Evolutionary conservation across 2,329 filamentous ascomycete genomes (phyloP).

Genomic region (Pestalotiopsis fici): DNA sequence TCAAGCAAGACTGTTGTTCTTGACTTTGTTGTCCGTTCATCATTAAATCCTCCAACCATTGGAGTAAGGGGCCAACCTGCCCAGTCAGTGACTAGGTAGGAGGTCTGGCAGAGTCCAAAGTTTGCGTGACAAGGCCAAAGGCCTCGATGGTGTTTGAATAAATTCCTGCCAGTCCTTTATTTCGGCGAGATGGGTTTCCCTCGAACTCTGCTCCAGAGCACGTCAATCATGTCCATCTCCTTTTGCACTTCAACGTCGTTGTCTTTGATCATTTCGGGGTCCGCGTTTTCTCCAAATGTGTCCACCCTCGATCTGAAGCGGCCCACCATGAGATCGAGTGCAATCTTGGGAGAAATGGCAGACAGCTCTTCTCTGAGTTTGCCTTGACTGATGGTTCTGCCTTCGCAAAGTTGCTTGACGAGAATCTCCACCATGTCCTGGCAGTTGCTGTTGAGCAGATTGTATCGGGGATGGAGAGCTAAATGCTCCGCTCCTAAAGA

Average conservation of each 20-base stretch:
- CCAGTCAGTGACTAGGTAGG: no score
- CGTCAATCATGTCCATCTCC: conserved; percentile 22
- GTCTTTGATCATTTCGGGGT: conserved; percentile 17
- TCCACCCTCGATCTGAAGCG: conserved; percentile 24
- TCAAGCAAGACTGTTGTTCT: no score
- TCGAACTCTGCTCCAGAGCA: conserved; percentile 28
- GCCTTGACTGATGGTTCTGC: conserved; percentile 29
- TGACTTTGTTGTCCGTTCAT: no score
- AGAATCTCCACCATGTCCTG: conserved; percentile 31
- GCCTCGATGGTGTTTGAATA: neutral
- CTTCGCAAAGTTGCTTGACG: conserved; percentile 29
- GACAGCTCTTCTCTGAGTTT: conserved; percentile 31
- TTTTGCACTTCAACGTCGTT: conserved; percentile 19
- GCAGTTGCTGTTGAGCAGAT: conserved; percentile 31
- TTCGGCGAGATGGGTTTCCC: neutral
- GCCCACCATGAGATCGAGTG: conserved; percentile 30
- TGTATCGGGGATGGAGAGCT: conserved; percentile 29
- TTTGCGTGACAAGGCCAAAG: no score
- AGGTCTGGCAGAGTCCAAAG: no score
- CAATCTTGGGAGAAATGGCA: conserved; percentile 27
- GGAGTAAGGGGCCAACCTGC: no score
- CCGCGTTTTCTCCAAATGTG: neutral
- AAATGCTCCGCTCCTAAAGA: conserved; percentile 25
- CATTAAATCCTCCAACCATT: no score
- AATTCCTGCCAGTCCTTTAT: neutral